Evolutionary conservation across 345 rosid species (phyloP), one percentile per base, ranked within the genome.

Genomic region (Salix suchowensis): DNA sequence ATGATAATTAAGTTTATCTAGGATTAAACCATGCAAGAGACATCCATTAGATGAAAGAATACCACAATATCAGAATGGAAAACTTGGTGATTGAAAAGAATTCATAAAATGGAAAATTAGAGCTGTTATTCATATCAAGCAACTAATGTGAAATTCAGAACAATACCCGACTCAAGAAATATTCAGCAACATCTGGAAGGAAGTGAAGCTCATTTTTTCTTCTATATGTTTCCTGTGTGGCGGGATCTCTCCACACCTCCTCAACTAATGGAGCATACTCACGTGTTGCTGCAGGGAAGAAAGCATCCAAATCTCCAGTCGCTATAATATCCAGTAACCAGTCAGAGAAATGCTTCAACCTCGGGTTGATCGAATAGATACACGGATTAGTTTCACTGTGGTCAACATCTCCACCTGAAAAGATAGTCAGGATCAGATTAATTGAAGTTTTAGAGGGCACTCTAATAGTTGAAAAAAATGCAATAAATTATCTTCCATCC

Each of bases 231-330:
- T 91, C 96, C 83, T 96, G 96, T 79, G 92, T 87, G 14, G 99
- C 99, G 2, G 96, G 96, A 91, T 96, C 97, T 83, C 82, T 96
- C 99, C 98, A 96, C 70, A 94, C 86, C 85, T 96, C 99, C 76
- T 96, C 99, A 65, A 96, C 98, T 75, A 96, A 81, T 1, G 98
- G 99, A 76, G 98, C 99, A 73, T 94, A 96, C 75, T 96, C 99
- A 4, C 99, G 98, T 13, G 99, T 91, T 71, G 99, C 99, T 2
- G 99, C 99, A 21, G 99, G 99, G 80, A 96, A 96, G 87, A 96
- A 91, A 13, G 98, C 97, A 81, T 92, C 99, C 72, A 96, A 85
- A 81, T 96, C 98, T 50, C 99, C 99, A 1, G 98, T 94, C 69
- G 99, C 99, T 78, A 94, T 96, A 65, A 94, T 94, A 76, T 96